A percentile compares a stretch with the other conserved stretches of the same genome.
Evolutionary conservation across 192 early-diverging fungal genomes (phyloP).

Genomic region (Backusella westeae): DNA sequence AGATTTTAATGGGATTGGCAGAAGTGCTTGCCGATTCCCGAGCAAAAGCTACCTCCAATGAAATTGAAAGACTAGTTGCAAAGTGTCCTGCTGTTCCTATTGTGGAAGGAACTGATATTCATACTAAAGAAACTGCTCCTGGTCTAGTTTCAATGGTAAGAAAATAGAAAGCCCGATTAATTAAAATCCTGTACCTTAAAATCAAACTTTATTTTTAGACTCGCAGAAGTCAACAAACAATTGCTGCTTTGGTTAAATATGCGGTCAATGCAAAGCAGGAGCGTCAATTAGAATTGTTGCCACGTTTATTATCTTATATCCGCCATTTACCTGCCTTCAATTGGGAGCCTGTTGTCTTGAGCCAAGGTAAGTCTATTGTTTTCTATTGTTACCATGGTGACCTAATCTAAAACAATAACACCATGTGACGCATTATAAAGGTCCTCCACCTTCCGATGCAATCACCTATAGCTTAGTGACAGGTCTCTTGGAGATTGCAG

Average conservation of each 20-base stretch:
- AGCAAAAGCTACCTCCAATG: slow-evolving; percentile 39
- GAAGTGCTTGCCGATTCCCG: slow-evolving; percentile 47
- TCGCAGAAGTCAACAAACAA: slow-evolving; percentile 27
- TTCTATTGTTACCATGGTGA: slow-evolving; percentile 24
- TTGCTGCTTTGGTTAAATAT: slow-evolving; percentile 32
- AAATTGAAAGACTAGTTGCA: slow-evolving; percentile 40
- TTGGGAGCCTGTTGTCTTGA: slow-evolving; percentile 23
- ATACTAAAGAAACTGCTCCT: slow-evolving; percentile 16
- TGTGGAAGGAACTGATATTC: slow-evolving; percentile 15
- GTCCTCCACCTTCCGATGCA: slow-evolving; percentile 30
- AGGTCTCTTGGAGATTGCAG: slow-evolving; percentile 45
- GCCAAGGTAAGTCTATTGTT: slow-evolving; percentile 22
- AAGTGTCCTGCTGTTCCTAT: slow-evolving; percentile 38
- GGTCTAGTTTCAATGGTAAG: slow-evolving; percentile 24
- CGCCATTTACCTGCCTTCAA: slow-evolving; percentile 30
- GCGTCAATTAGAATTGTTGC: slow-evolving; percentile 19
- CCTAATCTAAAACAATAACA: background rate
- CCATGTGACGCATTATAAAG: slow-evolving; percentile 6
- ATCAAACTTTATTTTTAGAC: slow-evolving; percentile 18
- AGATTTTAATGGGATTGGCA: slow-evolving; percentile 50
- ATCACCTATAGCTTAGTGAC: slow-evolving; percentile 45
- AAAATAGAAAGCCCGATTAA: background rate
- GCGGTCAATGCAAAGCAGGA: slow-evolving; percentile 26
- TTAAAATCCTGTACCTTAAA: slow-evolving; percentile 1
- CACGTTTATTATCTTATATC: slow-evolving; percentile 30